Percentiles rank a stretch among this genome's conserved stretches.
Evolutionary conservation across 73 alveolate species (phyloP).

Genomic region (Uronychia setigera): DNA sequence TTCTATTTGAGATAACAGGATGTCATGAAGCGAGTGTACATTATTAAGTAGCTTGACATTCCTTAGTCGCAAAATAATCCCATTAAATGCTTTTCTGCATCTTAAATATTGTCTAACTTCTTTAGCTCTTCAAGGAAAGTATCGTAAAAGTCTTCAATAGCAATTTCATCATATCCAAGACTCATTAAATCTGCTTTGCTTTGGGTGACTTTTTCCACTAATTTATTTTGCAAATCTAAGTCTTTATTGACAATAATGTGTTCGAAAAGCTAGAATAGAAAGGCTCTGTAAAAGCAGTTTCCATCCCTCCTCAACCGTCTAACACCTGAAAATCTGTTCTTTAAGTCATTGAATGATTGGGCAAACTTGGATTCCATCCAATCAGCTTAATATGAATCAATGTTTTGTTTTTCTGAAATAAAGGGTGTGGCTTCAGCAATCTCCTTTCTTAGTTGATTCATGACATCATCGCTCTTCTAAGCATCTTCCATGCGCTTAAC

Average conservation of each 20-base stretch:
- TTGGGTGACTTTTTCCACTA: constrained; percentile 46
- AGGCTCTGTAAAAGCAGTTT: constrained; percentile 86
- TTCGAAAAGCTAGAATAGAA: constrained; percentile 78
- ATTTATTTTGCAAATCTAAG: not conserved
- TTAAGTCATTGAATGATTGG: constrained; percentile 18
- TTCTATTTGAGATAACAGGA: constrained; percentile 77
- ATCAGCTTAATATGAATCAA: constrained; percentile 23
- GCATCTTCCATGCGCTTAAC: not conserved
- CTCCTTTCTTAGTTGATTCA: constrained; percentile 36
- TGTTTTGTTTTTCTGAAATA: constrained; percentile 5
- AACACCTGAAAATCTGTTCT: constrained; percentile 23
- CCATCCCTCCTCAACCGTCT: constrained; percentile 89
- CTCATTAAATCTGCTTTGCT: constrained; percentile 63
- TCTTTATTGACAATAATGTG: constrained; percentile 48
- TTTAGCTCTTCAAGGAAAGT: constrained; percentile 49
- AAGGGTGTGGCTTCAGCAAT: constrained; percentile 50
- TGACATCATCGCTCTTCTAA: constrained; percentile 2
- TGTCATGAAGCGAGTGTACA: constrained; percentile 78
- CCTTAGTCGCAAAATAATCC: constrained; percentile 64
- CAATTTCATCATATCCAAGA: constrained; percentile 82
- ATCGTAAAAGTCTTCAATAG: constrained; percentile 83
- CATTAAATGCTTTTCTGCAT: constrained; percentile 40
- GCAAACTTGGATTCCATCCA: constrained; percentile 52
- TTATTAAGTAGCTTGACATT: constrained; percentile 60
- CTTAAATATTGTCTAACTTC: constrained; percentile 34